phyloP scores from a whole-genome alignment of 2,329 filamentous ascomycete genomes.

The Rosellinia necatrix region DNA sequence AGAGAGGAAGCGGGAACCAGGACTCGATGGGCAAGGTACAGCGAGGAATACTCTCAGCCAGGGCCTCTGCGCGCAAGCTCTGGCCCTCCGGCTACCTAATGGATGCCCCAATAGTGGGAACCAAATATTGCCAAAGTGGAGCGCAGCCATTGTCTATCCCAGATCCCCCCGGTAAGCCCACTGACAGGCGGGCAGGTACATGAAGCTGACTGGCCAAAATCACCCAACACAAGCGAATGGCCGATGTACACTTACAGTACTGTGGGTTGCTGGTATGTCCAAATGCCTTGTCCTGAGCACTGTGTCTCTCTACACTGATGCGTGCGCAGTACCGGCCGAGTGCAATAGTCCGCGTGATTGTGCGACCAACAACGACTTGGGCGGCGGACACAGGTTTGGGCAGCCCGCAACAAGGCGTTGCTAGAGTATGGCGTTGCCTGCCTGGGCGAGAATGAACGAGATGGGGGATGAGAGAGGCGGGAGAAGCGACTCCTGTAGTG shows the following conservation, averaged over 20 bases:
- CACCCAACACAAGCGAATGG: conserved; percentile 29
- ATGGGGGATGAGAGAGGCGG: background rate
- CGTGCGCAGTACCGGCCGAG: conserved; percentile 17
- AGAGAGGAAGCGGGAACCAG: conserved; percentile 28
- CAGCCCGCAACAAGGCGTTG: conserved; percentile 12
- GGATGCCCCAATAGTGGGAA: conserved; percentile 40
- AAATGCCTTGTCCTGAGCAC: conserved; percentile 21
- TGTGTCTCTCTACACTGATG: conserved; percentile 23
- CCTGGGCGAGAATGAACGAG: no score
- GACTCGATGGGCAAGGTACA: conserved; percentile 26
- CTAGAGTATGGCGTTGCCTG: background rate
- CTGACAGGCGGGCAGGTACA: conserved; percentile 31
- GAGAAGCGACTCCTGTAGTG: background rate
- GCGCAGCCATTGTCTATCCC: conserved; percentile 21
- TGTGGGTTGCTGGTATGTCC: conserved; percentile 18
- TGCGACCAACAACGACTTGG: conserved; percentile 23
- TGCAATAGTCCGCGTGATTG: conserved; percentile 27
- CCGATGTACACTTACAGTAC: conserved; percentile 31
- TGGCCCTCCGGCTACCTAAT: conserved; percentile 32
- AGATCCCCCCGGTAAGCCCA: conserved; percentile 24
- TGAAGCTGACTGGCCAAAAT: conserved; percentile 31
- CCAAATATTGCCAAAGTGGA: conserved; percentile 41
- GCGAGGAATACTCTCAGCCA: conserved; percentile 22
- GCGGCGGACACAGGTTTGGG: conserved; percentile 19
- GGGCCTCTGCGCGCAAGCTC: conserved; percentile 37